Percentiles rank a stretch among this genome's conserved stretches.
Conservation (phyloP, 345 rosid species). For the Linum usitatissimum region DNA sequence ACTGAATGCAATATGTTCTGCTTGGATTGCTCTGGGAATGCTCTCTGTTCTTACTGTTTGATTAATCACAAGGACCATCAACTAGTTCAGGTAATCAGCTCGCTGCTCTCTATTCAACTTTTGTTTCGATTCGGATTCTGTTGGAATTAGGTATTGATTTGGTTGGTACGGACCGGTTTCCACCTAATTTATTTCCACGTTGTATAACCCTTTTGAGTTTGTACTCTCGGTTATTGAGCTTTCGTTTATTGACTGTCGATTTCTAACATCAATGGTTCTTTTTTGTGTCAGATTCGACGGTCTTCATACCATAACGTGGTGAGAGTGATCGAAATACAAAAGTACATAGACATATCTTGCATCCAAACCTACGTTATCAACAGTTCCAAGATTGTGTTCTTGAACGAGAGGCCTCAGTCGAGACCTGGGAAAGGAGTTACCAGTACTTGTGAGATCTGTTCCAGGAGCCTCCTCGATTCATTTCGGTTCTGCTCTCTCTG, state of each 20-base stretch:
- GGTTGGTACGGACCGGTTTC: too few relatives aligned
- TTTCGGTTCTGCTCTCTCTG: slow-evolving; percentile 92
- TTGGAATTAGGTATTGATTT: background rate
- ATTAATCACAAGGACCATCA: slow-evolving; percentile 56
- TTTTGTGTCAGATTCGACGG: slow-evolving; percentile 57
- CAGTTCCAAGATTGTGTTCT: slow-evolving; percentile 84
- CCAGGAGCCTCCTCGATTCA: slow-evolving; percentile 83
- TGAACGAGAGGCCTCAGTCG: slow-evolving; percentile 80
- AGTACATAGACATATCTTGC: slow-evolving; percentile 65
- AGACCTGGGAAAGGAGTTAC: slow-evolving; percentile 92
- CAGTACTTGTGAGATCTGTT: slow-evolving; percentile 77
- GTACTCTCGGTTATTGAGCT: too few relatives aligned
- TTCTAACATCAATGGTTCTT: background rate
- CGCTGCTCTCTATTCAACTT: too few relatives aligned
- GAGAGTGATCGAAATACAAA: slow-evolving; percentile 80
- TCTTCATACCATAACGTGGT: slow-evolving; percentile 94
- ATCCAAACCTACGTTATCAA: slow-evolving; percentile 88
- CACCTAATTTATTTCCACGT: too few relatives aligned
- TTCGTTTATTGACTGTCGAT: too few relatives aligned
- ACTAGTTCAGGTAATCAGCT: slow-evolving; percentile 47
- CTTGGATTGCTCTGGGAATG: slow-evolving; percentile 52
- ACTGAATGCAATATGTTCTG: slow-evolving; percentile 79
- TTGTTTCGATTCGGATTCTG: too few relatives aligned
- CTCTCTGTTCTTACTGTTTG: slow-evolving; percentile 69
- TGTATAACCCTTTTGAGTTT: too few relatives aligned